Evolutionary conservation across 2,329 filamentous ascomycete species (phyloP), one percentile per base, ranked within the genome.

Genomic region (Pseudogymnoascus sp.): DNA sequence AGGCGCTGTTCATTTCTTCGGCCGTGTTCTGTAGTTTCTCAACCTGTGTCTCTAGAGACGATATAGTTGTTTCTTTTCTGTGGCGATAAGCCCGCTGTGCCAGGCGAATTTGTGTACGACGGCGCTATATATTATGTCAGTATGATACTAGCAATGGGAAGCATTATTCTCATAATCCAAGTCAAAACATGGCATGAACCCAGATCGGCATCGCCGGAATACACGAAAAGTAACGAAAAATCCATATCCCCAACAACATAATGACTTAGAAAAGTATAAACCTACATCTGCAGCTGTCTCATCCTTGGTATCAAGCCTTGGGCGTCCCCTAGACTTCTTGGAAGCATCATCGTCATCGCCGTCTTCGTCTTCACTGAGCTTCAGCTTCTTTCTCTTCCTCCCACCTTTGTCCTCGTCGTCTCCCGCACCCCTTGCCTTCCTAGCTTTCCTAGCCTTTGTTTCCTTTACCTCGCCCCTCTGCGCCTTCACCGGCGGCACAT

Each of bases 41-140:
- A 27, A 93, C 89, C 64, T 87, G 82, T 61, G 83, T 81, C 70
- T 91, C 87, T 9, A 96, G 79, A 0, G 83, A 84, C 29, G 84
- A 82, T 62, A 96, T 93, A 4, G 89, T 88, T 21, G 82, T 87
- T 71, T 96, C 92, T 74, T 96, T 96, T 60, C 92, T 86, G 69
- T 88, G 85, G 13, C 92, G 85, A 71, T 96, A 96, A 0, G 90
- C 90, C 66, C 91, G 80, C 73, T 96, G 92, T 1, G 92, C 92
- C 61, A 93, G 82, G 25, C 92, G 86, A 65, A 96, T 94, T 72
- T 96, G 92, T 4, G 90, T 93, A 61, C 92, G 84, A 60, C 92
- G 87, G 65, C 90, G 87, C 88, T 89, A 66, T 40, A 2, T 40
- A 18, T 27, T 2, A 62, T 29, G 31, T 71, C 63, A 69, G 64